phyloP scores from a whole-genome alignment of 2,329 filamentous ascomycete genomes.

The Kalmusia sp. region DNA sequence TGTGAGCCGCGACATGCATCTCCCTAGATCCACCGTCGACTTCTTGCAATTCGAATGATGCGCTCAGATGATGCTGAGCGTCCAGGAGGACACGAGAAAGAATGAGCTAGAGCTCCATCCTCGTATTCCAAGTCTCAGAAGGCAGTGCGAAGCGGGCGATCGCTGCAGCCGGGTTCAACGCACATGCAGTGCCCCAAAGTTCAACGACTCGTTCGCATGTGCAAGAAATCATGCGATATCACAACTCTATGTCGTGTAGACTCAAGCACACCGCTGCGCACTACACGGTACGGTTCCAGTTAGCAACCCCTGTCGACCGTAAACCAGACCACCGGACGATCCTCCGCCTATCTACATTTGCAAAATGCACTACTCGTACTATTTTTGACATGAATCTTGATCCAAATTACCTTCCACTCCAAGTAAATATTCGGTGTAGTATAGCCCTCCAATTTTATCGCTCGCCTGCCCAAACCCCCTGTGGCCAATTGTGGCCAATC shows the following conservation, averaged over 20 bases:
- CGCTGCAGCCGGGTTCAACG: background rate
- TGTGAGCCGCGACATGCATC: background rate
- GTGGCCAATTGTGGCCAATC: background rate
- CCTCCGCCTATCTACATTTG: background rate
- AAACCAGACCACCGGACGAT: background rate
- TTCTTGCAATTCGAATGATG: background rate
- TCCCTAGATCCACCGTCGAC: background rate
- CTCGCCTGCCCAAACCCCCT: constrained; percentile 5
- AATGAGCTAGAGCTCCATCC: background rate
- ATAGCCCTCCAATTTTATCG: background rate
- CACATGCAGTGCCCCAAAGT: background rate
- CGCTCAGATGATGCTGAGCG: background rate
- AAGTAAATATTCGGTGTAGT: no score
- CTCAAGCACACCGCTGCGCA: background rate
- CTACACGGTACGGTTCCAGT: background rate
- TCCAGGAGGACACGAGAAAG: background rate
- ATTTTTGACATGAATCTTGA: background rate
- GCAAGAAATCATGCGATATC: background rate
- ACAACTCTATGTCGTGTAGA: background rate
- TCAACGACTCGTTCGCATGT: background rate
- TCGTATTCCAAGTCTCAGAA: background rate
- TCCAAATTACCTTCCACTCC: background rate
- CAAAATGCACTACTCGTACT: background rate
- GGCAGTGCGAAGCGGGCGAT: background rate
- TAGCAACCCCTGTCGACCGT: no score